Evolutionary conservation across 1,139 yeast species (phyloP).

Genomic region (Pneumocystis sp.): DNA sequence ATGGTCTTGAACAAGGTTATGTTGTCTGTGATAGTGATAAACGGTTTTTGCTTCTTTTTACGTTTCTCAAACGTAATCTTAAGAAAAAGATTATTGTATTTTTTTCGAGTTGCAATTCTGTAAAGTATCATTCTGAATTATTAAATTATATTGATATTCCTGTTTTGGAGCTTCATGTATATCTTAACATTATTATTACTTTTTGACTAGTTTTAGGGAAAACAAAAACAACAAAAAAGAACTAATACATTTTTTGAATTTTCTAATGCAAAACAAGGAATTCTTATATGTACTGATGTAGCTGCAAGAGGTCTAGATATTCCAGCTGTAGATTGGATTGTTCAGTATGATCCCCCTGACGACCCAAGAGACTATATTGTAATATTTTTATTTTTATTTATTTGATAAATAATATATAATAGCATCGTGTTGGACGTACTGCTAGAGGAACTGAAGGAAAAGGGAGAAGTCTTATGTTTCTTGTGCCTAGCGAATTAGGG

Average conservation of each 20-base stretch:
- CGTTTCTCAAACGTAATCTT: conserved; percentile 78
- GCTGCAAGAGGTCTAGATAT: conserved; percentile 98
- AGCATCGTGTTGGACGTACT: conserved; percentile 92
- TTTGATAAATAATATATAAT: not conserved
- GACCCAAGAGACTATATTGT: conserved; percentile 89
- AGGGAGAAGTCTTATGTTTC: conserved; percentile 88
- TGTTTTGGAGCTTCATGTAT: conserved; percentile 75
- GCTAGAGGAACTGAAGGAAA: conserved; percentile 73
- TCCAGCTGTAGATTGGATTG: conserved; percentile 94
- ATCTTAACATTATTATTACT: not conserved
- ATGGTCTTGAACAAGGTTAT: conserved; percentile 94
- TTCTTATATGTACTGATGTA: conserved; percentile 86
- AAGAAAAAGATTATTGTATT: conserved; percentile 86
- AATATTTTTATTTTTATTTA: not conserved
- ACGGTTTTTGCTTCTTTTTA: conserved; percentile 73
- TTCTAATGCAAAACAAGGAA: conserved; percentile 91
- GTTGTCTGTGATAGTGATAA: conserved; percentile 95
- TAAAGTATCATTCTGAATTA: conserved; percentile 85
- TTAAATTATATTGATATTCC: conserved; percentile 92
- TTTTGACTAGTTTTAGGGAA: conserved; percentile 29
- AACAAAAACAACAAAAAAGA: conserved; percentile 95
- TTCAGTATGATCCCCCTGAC: conserved; percentile 97
- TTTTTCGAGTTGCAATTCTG: conserved; percentile 91
- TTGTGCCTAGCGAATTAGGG: conserved; percentile 87
- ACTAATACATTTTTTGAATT: conserved; percentile 96